Base-by-base conservation (phyloP, 208 protist species). In the Leishmania amazonensis region DNA sequence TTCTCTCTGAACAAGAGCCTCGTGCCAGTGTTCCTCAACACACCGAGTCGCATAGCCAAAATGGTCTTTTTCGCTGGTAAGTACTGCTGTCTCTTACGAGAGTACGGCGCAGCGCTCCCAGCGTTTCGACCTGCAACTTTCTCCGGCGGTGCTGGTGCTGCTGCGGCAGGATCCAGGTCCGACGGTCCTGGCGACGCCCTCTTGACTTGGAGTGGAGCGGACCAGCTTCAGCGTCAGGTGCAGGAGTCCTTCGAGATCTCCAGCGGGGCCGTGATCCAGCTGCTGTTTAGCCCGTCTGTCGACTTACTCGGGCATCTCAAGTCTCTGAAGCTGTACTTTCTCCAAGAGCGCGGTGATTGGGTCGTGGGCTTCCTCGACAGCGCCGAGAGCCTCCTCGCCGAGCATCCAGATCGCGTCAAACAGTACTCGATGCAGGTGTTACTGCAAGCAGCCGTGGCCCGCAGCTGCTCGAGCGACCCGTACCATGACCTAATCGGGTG, bases 21-120 rank as follows among this genome's bases (percentile, higher is more conserved):
- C 88, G 88, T 97, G 24, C 94, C 94, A 7, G 84, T 83, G 35
- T 96, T 97, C 79, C 76, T 97, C 42, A 86, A 81, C 71, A 83
- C 79, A 54, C 90, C 88, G 13, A 84, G 83, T n/a, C 86, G 89
- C 35, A 86, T 95, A 17, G 90, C 91, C 3, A 96, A 96, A 79
- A 96, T 95, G 90, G 83, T 96, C 11, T 97, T 94, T 80, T 96
- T 93, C 62, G 85, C 94, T 13, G 94, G 94, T 21, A 94, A 93
- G 84, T 97, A 97, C 83, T 96, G 94, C 85, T 96, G 93, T 65
- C 86, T 97, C 13, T 79, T 97, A 78, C 90, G 94, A n/a, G 94
- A 97, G 88, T 96, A 88, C 73, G 78, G 80, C 13, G 81, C 78
- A 1, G 78, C 83, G 6, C 88, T 96, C 42, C 92, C 94, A 15